A percentile compares a stretch with the other conserved stretches of the same genome.
phyloP scores from a whole-genome alignment of 78 protist genomes.

The Dictyostelium firmibasis region DNA sequence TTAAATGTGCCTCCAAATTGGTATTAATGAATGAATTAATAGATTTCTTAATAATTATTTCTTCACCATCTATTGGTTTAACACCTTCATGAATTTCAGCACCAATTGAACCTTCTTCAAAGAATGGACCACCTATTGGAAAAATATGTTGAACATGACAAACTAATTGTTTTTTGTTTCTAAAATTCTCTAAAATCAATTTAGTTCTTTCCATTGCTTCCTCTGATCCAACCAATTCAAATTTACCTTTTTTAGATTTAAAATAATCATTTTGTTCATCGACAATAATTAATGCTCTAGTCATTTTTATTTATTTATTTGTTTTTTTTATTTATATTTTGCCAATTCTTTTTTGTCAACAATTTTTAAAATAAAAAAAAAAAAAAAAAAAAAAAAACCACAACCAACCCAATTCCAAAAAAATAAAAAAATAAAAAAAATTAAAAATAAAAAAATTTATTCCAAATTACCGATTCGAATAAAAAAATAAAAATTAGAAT shows the following conservation, averaged over 20 bases:
- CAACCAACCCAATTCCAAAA: no score
- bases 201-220: not conserved
- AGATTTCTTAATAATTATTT: not conserved
- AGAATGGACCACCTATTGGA: constrained; percentile 11
- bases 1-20: not conserved
- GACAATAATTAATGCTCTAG: constrained; percentile 11
- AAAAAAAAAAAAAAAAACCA: not conserved
- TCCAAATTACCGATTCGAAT: no score
- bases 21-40: not conserved
- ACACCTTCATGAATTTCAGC: not conserved
- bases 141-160: constrained; percentile 13
- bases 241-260: not conserved
- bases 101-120: constrained; percentile 7
- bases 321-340: no score
- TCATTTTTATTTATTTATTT: not conserved
- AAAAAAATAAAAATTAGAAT: not conserved
- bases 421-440: no score
- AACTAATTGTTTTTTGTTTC: not conserved
- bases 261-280: constrained; percentile 34
- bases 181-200: not conserved
- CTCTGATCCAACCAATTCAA: not conserved
- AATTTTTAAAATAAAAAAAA: not conserved
- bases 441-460: not conserved
- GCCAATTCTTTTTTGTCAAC: no score
- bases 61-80: not conserved